A percentile compares a stretch with the other conserved stretches of the same genome.
Evolutionary conservation across 768 basidiomycete genomes (phyloP).

Genomic region (Russula sp.): DNA sequence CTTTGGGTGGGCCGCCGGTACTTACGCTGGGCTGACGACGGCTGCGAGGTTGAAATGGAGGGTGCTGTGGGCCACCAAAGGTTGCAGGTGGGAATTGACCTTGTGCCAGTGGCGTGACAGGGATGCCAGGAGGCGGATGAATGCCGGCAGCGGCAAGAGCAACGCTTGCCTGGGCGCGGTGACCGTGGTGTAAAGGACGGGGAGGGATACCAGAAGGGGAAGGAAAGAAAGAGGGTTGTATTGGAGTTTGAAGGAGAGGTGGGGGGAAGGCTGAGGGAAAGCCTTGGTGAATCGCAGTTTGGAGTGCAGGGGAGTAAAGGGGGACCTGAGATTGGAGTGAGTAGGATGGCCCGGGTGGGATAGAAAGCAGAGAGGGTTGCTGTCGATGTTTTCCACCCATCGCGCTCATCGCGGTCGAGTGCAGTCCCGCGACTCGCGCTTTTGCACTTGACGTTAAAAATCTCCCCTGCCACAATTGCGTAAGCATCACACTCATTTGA

Average conservation of each 20-base stretch:
- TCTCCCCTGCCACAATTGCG: too few relatives aligned
- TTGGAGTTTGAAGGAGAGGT: conserved; percentile 56
- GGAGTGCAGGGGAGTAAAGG: conserved; percentile 59
- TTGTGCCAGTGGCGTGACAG: conserved; percentile 53
- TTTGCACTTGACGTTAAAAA: too few relatives aligned
- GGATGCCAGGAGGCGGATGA: conserved; percentile 46
- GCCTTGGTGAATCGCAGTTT: conserved; percentile 48
- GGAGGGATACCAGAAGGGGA: conserved; percentile 43
- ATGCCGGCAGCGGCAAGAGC: conserved; percentile 57
- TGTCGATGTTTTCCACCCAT: conserved; percentile 35
- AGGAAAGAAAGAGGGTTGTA: conserved; percentile 59
- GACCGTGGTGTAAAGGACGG: conserved; percentile 40
- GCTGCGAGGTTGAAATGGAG: conserved; percentile 41
- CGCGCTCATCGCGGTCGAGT: neutral
- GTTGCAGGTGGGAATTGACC: conserved; percentile 49
- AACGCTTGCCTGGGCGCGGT: conserved; percentile 54
- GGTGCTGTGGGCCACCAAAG: conserved; percentile 35
- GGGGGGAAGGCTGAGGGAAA: conserved; percentile 51
- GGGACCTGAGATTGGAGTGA: conserved; percentile 49
- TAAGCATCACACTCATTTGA: too few relatives aligned
- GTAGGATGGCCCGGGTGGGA: conserved; percentile 41
- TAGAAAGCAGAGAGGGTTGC: conserved; percentile 47
- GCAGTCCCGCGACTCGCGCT: too few relatives aligned
- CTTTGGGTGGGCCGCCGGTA: conserved; percentile 85
- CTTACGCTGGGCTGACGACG: conserved; percentile 60